Evolutionary conservation across 352 stramenopile genomes (phyloP).

Genomic region (Globisporangium okanoganense): DNA sequence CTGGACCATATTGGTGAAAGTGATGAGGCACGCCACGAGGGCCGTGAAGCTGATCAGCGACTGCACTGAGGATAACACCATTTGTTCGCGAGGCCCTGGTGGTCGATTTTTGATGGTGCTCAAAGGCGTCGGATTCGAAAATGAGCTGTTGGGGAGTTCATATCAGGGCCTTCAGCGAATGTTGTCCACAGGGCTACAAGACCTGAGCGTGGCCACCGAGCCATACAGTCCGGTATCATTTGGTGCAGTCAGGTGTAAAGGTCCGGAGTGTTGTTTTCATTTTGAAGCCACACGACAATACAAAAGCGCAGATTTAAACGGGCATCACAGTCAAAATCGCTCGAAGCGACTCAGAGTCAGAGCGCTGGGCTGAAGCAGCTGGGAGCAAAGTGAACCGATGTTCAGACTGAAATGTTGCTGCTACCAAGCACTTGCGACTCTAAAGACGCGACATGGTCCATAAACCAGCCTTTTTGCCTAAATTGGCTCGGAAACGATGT

Average conservation of each 20-base stretch:
- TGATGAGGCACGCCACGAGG: slow-evolving; percentile 11
- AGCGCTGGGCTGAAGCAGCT: slow-evolving; percentile 1
- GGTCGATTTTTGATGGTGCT: background rate
- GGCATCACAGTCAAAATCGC: background rate
- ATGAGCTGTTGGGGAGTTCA: background rate
- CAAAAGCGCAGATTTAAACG: background rate
- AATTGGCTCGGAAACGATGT: background rate
- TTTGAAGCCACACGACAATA: background rate
- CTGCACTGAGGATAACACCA: slow-evolving; percentile 9
- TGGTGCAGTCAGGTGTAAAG: slow-evolving; percentile 5
- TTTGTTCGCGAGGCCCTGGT: background rate
- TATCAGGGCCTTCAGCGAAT: background rate
- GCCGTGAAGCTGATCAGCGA: slow-evolving; percentile 8
- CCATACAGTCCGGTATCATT: slow-evolving; percentile 5
- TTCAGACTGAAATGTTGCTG: background rate
- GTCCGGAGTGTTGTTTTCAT: background rate
- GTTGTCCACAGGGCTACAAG: background rate
- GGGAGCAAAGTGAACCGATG: background rate
- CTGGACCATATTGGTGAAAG: slow-evolving; percentile 5
- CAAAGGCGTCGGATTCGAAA: background rate
- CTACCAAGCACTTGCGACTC: background rate
- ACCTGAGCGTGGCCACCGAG: background rate
- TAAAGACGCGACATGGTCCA: background rate
- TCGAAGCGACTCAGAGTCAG: background rate
- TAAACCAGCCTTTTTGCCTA: background rate